phyloP scores from a whole-genome alignment of 768 basidiomycete genomes.

The Auriscalpium vulgare region DNA sequence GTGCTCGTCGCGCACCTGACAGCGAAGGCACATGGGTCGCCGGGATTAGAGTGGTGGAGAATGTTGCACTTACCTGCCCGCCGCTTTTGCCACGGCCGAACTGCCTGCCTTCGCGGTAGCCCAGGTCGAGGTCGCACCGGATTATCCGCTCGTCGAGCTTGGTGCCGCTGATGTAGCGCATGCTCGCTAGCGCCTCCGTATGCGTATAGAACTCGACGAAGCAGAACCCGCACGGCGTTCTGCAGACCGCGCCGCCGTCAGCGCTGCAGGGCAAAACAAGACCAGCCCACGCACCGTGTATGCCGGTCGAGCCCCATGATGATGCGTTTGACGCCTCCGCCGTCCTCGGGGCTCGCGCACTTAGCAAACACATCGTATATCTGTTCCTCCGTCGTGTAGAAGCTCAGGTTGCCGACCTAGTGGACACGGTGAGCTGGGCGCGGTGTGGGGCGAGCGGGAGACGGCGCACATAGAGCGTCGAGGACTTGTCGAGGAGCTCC shows the following conservation, averaged over 20 bases:
- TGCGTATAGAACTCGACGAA: constrained; percentile 97
- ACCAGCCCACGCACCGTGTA: constrained; percentile 47
- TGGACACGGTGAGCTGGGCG: constrained; percentile 1
- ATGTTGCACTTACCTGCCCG: constrained; percentile 55
- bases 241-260: constrained; percentile 21
- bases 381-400: constrained; percentile 93
- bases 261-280: background rate
- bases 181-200: constrained; percentile 82
- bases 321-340: constrained; percentile 86
- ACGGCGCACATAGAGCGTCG: constrained; percentile 80
- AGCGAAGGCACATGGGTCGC: background rate
- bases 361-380: constrained; percentile 91
- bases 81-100: constrained; percentile 97
- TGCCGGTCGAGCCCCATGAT: constrained; percentile 94
- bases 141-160: constrained; percentile 99
- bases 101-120: constrained; percentile 94
- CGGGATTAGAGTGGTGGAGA: background rate
- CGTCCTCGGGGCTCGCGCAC: constrained; percentile 80
- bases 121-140: constrained; percentile 93
- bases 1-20: constrained; percentile 83
- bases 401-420: constrained; percentile 87
- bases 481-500: constrained; percentile 74
- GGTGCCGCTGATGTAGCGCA: constrained; percentile 94
- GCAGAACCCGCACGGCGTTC: constrained; percentile 92
- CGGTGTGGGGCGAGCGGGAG: background rate